Base-by-base conservation (phyloP, 1,284 basidiomycete species). In the Stereum hirsutum region DNA sequence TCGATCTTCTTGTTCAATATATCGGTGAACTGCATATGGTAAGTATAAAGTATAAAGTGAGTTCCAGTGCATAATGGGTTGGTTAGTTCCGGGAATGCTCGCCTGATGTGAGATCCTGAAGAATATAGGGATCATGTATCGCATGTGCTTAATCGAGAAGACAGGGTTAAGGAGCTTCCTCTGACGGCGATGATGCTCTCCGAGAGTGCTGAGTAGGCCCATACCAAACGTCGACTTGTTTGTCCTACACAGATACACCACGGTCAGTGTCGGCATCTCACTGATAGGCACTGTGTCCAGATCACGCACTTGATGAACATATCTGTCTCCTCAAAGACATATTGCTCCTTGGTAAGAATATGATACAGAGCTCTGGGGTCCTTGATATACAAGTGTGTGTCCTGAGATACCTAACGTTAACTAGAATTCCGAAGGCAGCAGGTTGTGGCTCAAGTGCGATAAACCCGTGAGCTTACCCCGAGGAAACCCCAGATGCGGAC, bases 341-440 rank as follows among this genome's bases (percentile, higher is more conserved):
- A 47, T 36, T 57, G 54, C 6, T 64, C 62, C 43, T 61, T 63
- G 21, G 60, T 48, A 26, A 64, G 34, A 6, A 65, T 52, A 21
- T 49, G 46, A 28, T 59, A 54, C 41, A 61, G 43, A 0, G 60
- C 60, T 24, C 45, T 47, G 1, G 57, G 50, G 21, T 61, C 58
- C 17, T 43, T 46, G 14, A 57, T 47, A 15, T 46, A 44, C 10
- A 60, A 43, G 12, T 52, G 41, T 4, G 47, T 48, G 17, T 43
- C 41, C 55, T 57, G 24, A 6, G 26, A 12, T 17, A 3, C 15
- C 20, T 24, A 19, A 8, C 2, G 17, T 7, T 35, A 2, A 26
- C 12, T 4, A 10, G 5, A 11, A 14, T 5, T 39, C 6, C 23
- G 10, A 27, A 19, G 32, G 23, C 7, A 26, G 27, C 5, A 5